Evolutionary conservation across 768 basidiomycete genomes (phyloP).

Genomic region (Amanita exitialis): DNA sequence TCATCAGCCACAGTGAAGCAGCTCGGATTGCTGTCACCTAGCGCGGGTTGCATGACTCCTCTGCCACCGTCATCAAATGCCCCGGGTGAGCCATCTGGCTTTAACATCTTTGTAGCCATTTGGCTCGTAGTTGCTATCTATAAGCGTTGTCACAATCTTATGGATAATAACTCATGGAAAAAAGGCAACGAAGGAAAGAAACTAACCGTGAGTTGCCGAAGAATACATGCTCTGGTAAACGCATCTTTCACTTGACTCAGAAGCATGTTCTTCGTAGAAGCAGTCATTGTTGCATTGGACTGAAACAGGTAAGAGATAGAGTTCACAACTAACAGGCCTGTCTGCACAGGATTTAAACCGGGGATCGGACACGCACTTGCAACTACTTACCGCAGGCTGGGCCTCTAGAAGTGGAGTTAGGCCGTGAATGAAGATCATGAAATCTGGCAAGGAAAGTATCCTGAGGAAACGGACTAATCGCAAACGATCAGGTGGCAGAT

Average conservation of each 20-base stretch:
- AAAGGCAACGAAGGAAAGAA: neutral
- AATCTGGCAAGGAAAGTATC: slow-evolving; percentile 38
- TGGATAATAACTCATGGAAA: too few species aligned
- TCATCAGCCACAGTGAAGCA: neutral
- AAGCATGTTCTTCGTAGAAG: slow-evolving; percentile 28
- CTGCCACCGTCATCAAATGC: slow-evolving; percentile 54
- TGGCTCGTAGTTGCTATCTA: slow-evolving; percentile 52
- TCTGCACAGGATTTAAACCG: slow-evolving; percentile 23
- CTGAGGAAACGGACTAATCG: slow-evolving; percentile 27
- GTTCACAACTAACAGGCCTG: slow-evolving; percentile 51
- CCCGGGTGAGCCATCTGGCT: slow-evolving; percentile 52
- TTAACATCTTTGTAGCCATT: slow-evolving; percentile 57
- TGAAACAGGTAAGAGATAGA: slow-evolving; percentile 66
- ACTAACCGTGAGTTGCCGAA: slow-evolving; percentile 5
- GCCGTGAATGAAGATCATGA: slow-evolving; percentile 50
- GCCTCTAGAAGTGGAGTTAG: slow-evolving; percentile 34
- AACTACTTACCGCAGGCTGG: slow-evolving; percentile 33
- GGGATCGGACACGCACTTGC: neutral
- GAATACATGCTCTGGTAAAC: neutral
- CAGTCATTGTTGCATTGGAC: slow-evolving; percentile 26
- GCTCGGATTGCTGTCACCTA: slow-evolving; percentile 29
- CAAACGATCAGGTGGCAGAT: slow-evolving; percentile 11
- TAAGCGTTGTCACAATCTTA: neutral
- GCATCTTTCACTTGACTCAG: slow-evolving; percentile 36
- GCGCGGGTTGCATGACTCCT: slow-evolving; percentile 57